These are phyloP conservation scores for Hanseniaspora hatyaiensis DNA, from an alignment of 805 yeast species.

Conservation along the genomic window DNA sequence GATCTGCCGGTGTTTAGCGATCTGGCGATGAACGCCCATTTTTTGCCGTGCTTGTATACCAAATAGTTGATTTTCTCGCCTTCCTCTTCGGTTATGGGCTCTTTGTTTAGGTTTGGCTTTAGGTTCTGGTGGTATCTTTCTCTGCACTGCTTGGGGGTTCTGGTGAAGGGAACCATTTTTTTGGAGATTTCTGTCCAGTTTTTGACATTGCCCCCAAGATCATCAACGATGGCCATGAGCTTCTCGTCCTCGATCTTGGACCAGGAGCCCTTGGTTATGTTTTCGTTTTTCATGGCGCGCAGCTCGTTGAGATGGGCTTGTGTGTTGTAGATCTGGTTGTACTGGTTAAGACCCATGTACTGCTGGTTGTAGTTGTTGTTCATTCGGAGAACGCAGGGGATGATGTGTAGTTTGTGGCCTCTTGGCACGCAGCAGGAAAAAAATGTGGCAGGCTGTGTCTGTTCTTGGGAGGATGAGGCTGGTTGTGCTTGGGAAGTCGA, in stretches of 20 bases:
- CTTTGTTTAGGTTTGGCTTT: conserved; percentile 68
- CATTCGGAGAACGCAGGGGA: too few species aligned
- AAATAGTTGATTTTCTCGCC: conserved; percentile 70
- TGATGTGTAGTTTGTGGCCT: conserved; percentile 21
- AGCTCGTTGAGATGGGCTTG: too few species aligned
- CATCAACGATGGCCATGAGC: conserved; percentile 53
- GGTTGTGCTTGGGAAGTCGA: too few species aligned
- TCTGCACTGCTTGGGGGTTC: conserved; percentile 86
- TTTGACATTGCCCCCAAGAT: conserved; percentile 51
- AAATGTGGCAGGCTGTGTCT: too few species aligned
- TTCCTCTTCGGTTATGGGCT: conserved; percentile 76
- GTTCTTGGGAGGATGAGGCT: too few species aligned
- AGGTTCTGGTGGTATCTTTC: conserved; percentile 86
- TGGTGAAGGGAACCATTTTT: conserved; percentile 41
- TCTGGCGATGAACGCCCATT: conserved; percentile 89
- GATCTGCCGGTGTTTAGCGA: conserved; percentile 66
- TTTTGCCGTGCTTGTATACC: conserved; percentile 68
- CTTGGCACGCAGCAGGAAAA: conserved; percentile 13
- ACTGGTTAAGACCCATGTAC: neutral
- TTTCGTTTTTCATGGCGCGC: too few species aligned
- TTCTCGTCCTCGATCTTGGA: conserved; percentile 70
- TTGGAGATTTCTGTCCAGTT: conserved; percentile 84
- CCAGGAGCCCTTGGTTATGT: conserved; percentile 63
- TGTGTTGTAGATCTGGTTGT: neutral
- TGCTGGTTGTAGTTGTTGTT: neutral